phyloP scores from a whole-genome alignment of 139 green algal genomes.

The Chlamydomonas incerta region DNA sequence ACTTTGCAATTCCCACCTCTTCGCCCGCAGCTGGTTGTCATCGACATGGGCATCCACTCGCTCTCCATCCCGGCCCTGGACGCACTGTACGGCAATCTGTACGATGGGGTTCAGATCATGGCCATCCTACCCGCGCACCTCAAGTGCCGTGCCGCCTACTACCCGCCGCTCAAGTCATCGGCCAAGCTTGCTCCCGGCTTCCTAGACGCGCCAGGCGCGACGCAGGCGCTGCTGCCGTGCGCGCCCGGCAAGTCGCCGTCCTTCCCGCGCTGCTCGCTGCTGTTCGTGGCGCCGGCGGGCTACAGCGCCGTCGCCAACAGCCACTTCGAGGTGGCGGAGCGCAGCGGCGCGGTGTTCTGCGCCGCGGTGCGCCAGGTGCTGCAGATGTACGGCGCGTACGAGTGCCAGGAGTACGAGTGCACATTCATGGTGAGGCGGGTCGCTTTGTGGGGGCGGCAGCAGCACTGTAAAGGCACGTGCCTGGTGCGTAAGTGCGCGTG shows the following conservation, averaged over 20 bases:
- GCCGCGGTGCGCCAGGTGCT: constrained; percentile 42
- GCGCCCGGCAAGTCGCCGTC: background rate
- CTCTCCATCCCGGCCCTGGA: background rate
- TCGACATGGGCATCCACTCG: constrained; percentile 28
- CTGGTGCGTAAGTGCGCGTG: no score
- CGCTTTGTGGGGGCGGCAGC: no score
- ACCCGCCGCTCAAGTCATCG: background rate
- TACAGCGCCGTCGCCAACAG: background rate
- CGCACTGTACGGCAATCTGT: background rate
- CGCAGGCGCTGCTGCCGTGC: background rate
- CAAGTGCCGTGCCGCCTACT: constrained; percentile 1
- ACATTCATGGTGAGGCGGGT: constrained; percentile 64
- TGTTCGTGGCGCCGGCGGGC: constrained; percentile 16
- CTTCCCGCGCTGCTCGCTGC: background rate
- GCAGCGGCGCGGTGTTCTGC: constrained; percentile 49
- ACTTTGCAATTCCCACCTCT: no score
- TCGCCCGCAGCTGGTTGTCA: background rate
- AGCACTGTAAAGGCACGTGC: no score
- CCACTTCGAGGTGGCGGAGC: constrained; percentile 22
- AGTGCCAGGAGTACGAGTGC: constrained; percentile 62
- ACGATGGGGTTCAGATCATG: constrained; percentile 30
- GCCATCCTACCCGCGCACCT: constrained; percentile 17
- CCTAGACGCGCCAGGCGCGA: constrained; percentile 15
- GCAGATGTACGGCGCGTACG: constrained; percentile 47
- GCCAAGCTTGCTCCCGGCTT: constrained; percentile 1